A percentile compares a stretch with the other conserved stretches of the same genome.
phyloP scores from a whole-genome alignment of 1,284 basidiomycete species.

The Cutaneotrichosporon curvatum region DNA sequence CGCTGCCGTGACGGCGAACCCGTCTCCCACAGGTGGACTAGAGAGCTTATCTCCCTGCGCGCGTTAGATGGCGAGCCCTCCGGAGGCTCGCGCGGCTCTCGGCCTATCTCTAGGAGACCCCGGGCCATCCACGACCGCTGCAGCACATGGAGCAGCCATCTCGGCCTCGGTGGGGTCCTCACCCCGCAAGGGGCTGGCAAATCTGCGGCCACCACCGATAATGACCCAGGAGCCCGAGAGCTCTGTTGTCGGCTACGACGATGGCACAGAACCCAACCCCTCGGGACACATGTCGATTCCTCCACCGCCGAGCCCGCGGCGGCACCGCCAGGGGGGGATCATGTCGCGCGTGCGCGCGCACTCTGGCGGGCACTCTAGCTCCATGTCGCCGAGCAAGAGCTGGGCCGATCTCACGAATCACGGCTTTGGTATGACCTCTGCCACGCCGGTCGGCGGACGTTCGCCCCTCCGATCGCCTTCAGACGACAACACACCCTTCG shows the following conservation, averaged over 20 bases:
- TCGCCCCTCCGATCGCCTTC: background rate
- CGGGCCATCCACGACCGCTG: background rate
- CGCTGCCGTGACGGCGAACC: no score
- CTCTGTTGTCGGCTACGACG: no score
- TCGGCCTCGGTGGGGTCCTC: no score
- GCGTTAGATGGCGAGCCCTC: background rate
- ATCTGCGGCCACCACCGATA: background rate
- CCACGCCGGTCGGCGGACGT: no score
- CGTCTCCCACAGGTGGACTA: no score
- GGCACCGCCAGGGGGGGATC: conserved; percentile 29
- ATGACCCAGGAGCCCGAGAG: background rate
- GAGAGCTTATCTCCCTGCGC: no score
- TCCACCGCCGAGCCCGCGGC: conserved; percentile 34
- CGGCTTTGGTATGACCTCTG: conserved; percentile 9
- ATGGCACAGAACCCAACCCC: background rate
- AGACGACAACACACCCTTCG: background rate
- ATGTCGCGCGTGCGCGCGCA: conserved; percentile 32
- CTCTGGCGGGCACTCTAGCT: conserved; percentile 18
- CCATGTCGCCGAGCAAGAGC: conserved; percentile 27
- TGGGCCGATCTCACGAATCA: conserved; percentile 28
- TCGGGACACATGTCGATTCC: conserved; percentile 20
- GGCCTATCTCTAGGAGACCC: conserved; percentile 3
- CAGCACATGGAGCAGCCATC: no score
- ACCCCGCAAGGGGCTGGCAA: no score
- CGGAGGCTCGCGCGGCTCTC: background rate